Evolutionary conservation across 139 green algal species (phyloP), one percentile per base, ranked within the genome.

Genomic region (Volvox reticuliferus): DNA sequence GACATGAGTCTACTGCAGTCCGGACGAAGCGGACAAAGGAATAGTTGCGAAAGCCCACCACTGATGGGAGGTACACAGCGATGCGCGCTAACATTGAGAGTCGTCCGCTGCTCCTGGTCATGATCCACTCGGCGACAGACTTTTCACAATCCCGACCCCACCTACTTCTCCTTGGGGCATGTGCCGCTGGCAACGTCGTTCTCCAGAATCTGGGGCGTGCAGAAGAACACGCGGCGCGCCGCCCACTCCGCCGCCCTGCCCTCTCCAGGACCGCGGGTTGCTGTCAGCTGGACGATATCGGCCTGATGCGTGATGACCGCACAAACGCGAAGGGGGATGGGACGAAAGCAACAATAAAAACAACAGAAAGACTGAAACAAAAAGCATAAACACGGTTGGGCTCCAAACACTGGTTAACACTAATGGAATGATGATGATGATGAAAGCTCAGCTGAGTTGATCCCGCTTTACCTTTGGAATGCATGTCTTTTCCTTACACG

Each of bases 191-290:
- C 77, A 0, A 99, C 86, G 92, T 99, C 98, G 89, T 98, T 99
- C 32, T 96, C 94, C 75, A 99, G 89, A 20, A 95, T 92, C 92
- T 99, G 96, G 1, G 98, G 98, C 24, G 98, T 99, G 88, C 93
- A 96, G 94, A 99, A 99, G 93, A 99, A 98, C 28, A 98, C 91
- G 68, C 96, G 95, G 86, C 96, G 96, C 24, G 22, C 33, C 5
- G 82, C 79, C 94, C 94, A 96, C 63, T 90, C 32, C 19, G 82
- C 73, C 30, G 44, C 37, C 6, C 85, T 71, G 2, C 12, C 36
- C 44, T 75, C 85, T 22, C 36, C 37, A 13, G 71, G 44, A 19
- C 35, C 36, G 16, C 71, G 22, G 0, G 20, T 44, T 28, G 71
- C 67, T 5, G 85, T 76, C 44, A 89, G 69, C 85, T 76, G 37